These are phyloP conservation scores for Gelatoporia subvermispora DNA, from an alignment of 768 basidiomycete genomes.

Conservation along the genomic window DNA sequence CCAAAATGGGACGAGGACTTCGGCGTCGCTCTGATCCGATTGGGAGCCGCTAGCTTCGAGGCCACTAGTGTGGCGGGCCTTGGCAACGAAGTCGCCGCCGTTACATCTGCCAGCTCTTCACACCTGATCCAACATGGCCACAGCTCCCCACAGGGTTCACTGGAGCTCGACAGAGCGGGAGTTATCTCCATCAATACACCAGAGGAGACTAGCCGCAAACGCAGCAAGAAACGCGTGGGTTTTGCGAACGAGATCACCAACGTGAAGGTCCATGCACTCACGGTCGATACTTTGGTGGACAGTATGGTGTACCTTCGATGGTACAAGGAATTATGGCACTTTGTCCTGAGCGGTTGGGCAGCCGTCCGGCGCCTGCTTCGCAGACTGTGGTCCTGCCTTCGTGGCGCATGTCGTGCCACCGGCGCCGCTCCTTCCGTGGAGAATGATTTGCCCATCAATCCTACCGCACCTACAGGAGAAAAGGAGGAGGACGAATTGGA, in stretches of 20 bases:
- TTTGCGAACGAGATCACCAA: conserved; percentile 48
- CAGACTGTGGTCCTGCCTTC: neutral
- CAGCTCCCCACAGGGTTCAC: neutral
- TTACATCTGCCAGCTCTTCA: conserved; percentile 25
- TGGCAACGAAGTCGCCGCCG: conserved; percentile 66
- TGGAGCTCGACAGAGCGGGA: conserved; percentile 37
- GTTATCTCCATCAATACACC: conserved; percentile 33
- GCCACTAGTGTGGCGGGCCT: conserved; percentile 67
- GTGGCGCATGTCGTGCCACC: neutral
- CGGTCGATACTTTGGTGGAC: conserved; percentile 32
- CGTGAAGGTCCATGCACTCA: conserved; percentile 30
- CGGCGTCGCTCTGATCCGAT: conserved; percentile 61
- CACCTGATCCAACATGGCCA: neutral
- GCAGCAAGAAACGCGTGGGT: conserved; percentile 24
- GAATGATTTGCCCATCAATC: neutral
- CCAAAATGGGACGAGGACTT: conserved; percentile 70
- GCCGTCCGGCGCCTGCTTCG: conserved; percentile 1
- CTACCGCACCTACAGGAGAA: neutral
- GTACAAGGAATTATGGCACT: conserved; percentile 34
- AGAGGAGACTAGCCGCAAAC: conserved; percentile 19
- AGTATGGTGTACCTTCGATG: conserved; percentile 30
- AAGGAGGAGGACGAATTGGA: conserved; percentile 20
- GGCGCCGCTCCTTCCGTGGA: neutral
- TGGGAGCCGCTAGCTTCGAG: conserved; percentile 73
- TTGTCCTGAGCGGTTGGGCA: conserved; percentile 19